Evolutionary conservation across 202 grass and related monocot species (phyloP).

Genomic region (Panicum virgatum): DNA sequence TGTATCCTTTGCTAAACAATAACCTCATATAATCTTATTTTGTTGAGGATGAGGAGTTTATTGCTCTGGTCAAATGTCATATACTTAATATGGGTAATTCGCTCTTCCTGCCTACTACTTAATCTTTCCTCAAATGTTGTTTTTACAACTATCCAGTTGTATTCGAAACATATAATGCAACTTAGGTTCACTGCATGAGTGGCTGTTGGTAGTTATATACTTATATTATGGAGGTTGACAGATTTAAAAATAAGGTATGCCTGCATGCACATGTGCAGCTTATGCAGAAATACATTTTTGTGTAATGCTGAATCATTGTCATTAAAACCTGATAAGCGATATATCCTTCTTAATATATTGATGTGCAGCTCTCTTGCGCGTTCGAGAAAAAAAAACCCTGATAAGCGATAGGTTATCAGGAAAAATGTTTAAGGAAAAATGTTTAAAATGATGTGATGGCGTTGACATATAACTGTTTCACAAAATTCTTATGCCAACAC

Average conservation of each 20-base stretch:
- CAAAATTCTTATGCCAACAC: constrained; percentile 10
- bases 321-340: constrained; percentile 12
- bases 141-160: constrained; percentile 9
- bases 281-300: not conserved
- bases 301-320: not conserved
- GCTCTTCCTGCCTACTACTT: not conserved
- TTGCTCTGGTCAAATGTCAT: constrained; percentile 21
- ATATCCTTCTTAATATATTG: too few species aligned
- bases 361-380: too few species aligned
- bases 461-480: constrained; percentile 6
- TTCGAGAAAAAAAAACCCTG: too few species aligned
- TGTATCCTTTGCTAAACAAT: not conserved
- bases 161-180: constrained; percentile 21
- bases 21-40: constrained; percentile 17
- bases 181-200: not conserved
- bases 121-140: not conserved
- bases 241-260: constrained; percentile 7
- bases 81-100: not conserved
- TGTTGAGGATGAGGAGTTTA: not conserved
- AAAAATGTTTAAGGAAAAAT: constrained; percentile 27
- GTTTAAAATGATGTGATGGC: not conserved
- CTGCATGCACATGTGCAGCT: not conserved
- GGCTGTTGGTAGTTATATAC: not conserved
- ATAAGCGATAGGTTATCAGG: not conserved
- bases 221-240: constrained; percentile 4